These are phyloP conservation scores for Friedmanniomyces endolithicus DNA, from an alignment of 495 filamentous ascomycete species.

Conservation along the genomic window DNA sequence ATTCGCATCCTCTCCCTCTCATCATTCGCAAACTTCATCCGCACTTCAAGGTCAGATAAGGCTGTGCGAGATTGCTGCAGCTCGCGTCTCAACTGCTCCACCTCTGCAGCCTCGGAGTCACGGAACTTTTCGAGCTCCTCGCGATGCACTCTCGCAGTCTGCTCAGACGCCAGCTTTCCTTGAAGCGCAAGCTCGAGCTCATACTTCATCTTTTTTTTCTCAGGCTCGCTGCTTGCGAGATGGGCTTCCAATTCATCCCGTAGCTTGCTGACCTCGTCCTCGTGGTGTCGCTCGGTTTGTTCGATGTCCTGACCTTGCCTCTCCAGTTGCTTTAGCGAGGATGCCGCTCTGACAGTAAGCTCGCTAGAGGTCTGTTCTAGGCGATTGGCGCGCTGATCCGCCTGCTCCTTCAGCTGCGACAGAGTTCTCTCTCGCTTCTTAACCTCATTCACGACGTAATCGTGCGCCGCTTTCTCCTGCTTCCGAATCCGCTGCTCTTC, in stretches of 20 bases:
- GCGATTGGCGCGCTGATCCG: neutral
- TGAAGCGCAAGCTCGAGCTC: conserved; percentile 7
- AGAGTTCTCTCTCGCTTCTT: neutral
- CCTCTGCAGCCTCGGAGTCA: conserved; percentile 8
- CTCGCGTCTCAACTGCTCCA: conserved; percentile 11
- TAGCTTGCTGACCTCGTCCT: neutral
- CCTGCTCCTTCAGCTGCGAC: conserved; percentile 1
- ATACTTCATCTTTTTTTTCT: neutral
- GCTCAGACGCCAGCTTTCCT: conserved; percentile 2
- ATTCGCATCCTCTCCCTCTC: neutral
- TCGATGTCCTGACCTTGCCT: neutral
- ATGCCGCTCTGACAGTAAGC: neutral
- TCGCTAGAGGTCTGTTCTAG: neutral
- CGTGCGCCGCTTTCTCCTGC: conserved; percentile 6
- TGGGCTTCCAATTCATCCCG: neutral
- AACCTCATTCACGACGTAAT: neutral
- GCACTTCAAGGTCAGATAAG: neutral
- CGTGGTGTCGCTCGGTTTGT: neutral
- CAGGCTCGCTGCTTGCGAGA: neutral
- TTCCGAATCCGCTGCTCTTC: conserved; percentile 13
- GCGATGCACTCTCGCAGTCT: conserved; percentile 5
- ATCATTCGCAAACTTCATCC: neutral
- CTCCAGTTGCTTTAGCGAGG: neutral
- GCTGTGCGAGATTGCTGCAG: conserved; percentile 7
- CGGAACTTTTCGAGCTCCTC: conserved; percentile 14